These are phyloP conservation scores for Nigrospora osmanthi DNA, from an alignment of 2,329 filamentous ascomycete genomes.

Conservation along the genomic window DNA sequence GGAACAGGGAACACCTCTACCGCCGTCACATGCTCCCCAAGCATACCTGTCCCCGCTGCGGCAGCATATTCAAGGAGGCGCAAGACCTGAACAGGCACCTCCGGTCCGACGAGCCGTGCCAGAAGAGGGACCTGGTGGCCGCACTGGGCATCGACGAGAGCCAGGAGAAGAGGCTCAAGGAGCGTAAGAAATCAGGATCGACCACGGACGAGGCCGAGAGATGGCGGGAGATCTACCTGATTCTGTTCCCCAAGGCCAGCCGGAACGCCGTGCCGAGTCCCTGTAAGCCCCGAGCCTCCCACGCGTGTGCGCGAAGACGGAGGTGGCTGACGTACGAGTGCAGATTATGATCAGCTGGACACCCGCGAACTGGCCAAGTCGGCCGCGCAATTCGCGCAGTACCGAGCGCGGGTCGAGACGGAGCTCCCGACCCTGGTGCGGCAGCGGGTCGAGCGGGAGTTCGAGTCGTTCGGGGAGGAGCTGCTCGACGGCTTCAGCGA, in stretches of 20 bases:
- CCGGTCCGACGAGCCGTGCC: conserved; percentile 17
- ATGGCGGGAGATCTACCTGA: conserved; percentile 21
- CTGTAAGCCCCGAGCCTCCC: conserved; percentile 13
- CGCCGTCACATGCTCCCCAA: conserved; percentile 17
- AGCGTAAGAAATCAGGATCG: conserved; percentile 15
- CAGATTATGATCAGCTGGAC: conserved; percentile 18
- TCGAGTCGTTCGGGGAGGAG: conserved; percentile 15
- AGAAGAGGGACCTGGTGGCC: conserved; percentile 12
- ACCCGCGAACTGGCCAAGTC: conserved; percentile 8
- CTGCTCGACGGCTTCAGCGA: conserved; percentile 14
- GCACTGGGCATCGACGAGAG: conserved; percentile 18
- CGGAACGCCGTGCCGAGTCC: conserved; percentile 17
- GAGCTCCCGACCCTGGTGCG: conserved; percentile 16
- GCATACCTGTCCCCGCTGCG: conserved; percentile 17
- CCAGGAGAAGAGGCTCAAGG: conserved; percentile 17
- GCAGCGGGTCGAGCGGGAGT: conserved; percentile 16
- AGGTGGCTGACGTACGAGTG: neutral
- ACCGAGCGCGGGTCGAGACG: conserved; percentile 15
- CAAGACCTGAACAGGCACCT: conserved; percentile 15
- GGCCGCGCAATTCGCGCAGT: conserved; percentile 12
- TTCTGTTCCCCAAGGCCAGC: conserved; percentile 19
- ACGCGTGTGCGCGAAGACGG: too few relatives aligned
- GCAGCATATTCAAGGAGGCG: conserved; percentile 12
- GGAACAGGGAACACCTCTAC: conserved; percentile 19
- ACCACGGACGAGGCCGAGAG: conserved; percentile 17